Conservation (phyloP, 805 yeast genomes). For the Sungouiozyma intestinalis region DNA sequence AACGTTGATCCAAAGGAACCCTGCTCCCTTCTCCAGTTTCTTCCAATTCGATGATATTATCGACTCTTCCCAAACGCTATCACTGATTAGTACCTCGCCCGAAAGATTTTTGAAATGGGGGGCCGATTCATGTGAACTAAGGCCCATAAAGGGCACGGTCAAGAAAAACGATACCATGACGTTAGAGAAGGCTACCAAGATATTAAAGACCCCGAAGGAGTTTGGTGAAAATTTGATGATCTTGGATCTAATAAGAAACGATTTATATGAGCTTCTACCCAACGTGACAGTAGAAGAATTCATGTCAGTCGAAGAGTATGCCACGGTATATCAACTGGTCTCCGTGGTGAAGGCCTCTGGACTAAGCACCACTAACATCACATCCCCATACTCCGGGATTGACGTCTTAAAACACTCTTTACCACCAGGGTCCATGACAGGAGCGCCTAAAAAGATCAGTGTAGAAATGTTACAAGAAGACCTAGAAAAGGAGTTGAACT, state of each 20-base stretch:
- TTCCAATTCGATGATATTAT: constrained; percentile 42
- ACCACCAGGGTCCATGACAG: constrained; percentile 99
- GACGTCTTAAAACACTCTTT: constrained; percentile 69
- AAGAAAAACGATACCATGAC: constrained; percentile 48
- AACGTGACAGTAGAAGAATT: constrained; percentile 63
- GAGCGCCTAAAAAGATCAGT: constrained; percentile 93
- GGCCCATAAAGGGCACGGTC: constrained; percentile 97
- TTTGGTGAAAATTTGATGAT: constrained; percentile 95
- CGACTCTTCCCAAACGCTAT: constrained; percentile 37
- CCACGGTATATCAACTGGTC: constrained; percentile 84
- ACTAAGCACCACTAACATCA: constrained; percentile 4
- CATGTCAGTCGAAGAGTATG: constrained; percentile 88
- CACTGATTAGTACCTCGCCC: constrained; percentile 81
- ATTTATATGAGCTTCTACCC: constrained; percentile 56
- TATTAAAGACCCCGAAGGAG: constrained; percentile 79
- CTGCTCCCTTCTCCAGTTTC: constrained; percentile 86
- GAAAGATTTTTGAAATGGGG: constrained; percentile 86
- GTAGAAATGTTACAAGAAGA: constrained; percentile 62
- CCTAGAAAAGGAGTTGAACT: constrained; percentile 27
- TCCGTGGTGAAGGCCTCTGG: constrained; percentile 68
- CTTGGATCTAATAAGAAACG: constrained; percentile 91
- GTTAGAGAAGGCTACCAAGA: constrained; percentile 45
- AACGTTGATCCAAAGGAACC: constrained; percentile 59
- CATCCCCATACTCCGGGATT: constrained; percentile 44
- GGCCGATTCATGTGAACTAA: constrained; percentile 51